Conservation (phyloP, 768 basidiomycete species). For the Epithele typhae region DNA sequence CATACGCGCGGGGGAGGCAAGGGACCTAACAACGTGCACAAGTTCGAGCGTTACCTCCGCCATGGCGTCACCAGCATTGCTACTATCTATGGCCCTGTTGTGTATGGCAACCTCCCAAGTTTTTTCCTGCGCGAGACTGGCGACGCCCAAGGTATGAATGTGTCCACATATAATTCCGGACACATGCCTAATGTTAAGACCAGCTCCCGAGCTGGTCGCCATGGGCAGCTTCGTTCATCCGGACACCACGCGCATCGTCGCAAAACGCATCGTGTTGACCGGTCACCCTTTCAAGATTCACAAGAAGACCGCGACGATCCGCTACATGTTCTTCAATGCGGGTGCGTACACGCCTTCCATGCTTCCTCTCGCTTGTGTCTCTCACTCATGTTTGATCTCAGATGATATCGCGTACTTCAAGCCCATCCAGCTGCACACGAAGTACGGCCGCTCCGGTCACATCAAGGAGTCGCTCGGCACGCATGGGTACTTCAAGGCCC, state of each 20-base stretch:
- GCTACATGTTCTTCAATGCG: slow-evolving; percentile 97
- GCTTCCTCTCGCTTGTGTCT: background rate
- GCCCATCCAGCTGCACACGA: slow-evolving; percentile 90
- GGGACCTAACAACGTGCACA: slow-evolving; percentile 95
- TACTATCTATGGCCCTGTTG: slow-evolving; percentile 84
- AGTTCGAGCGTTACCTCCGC: slow-evolving; percentile 86
- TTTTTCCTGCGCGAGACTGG: slow-evolving; percentile 68
- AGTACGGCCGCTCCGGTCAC: slow-evolving; percentile 85
- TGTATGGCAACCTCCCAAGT: slow-evolving; percentile 83
- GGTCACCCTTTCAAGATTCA: slow-evolving; percentile 97
- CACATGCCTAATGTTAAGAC: background rate
- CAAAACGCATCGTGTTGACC: slow-evolving; percentile 92
- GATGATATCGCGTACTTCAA: slow-evolving; percentile 92
- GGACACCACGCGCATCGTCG: slow-evolving; percentile 86
- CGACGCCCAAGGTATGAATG: slow-evolving; percentile 55
- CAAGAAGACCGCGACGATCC: slow-evolving; percentile 93
- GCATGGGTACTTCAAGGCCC: slow-evolving; percentile 94
- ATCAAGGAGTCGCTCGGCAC: slow-evolving; percentile 91
- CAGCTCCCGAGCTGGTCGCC: slow-evolving; percentile 82
- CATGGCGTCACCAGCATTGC: slow-evolving; percentile 80
- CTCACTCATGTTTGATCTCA: slow-evolving; percentile 21
- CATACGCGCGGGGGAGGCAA: slow-evolving; percentile 87
- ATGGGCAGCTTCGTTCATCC: slow-evolving; percentile 84
- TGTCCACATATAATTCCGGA: too few relatives aligned
- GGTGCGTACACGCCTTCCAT: slow-evolving; percentile 38